Evolutionary conservation across 2,329 filamentous ascomycete genomes (phyloP).

Genomic region (Venturia carpophila): DNA sequence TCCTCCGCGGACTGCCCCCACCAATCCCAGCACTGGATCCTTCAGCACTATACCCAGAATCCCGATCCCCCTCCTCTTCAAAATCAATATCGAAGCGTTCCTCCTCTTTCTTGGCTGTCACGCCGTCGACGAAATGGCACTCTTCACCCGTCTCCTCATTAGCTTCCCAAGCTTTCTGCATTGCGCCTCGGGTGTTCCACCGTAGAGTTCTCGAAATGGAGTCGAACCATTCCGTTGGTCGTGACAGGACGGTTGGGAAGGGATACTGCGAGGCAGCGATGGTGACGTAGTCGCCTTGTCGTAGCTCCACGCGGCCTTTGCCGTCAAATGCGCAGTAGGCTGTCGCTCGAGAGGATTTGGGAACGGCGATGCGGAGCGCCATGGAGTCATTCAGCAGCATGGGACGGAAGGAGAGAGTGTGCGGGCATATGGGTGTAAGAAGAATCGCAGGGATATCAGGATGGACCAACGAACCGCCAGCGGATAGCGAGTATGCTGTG

Average conservation of each 20-base stretch:
- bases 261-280: conserved; percentile 94
- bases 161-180: conserved; percentile 71
- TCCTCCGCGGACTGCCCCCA: conserved; percentile 17
- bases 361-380: conserved; percentile 81
- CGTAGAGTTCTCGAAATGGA: conserved; percentile 84
- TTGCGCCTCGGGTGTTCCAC: conserved; percentile 90
- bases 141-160: conserved; percentile 26
- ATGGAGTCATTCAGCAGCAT: conserved; percentile 97
- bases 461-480: conserved; percentile 89
- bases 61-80: conserved; percentile 48
- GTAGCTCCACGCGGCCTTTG: conserved; percentile 88
- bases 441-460: conserved; percentile 95
- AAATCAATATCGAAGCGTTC: conserved; percentile 92
- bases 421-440: conserved; percentile 93
- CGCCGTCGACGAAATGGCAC: conserved; percentile 28
- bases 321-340: conserved; percentile 97
- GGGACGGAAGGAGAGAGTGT: conserved; percentile 91
- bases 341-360: conserved; percentile 75
- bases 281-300: conserved; percentile 89
- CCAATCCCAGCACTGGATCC: conserved; percentile 23
- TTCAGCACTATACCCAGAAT: conserved; percentile 35
- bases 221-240: conserved; percentile 91
- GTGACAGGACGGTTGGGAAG: conserved; percentile 90
- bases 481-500: conserved; percentile 92
- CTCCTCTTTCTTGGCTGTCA: conserved; percentile 38